These are phyloP conservation scores for Bacterosira constricta DNA, from an alignment of 108 stramenopile genomes.

Conservation along the genomic window DNA sequence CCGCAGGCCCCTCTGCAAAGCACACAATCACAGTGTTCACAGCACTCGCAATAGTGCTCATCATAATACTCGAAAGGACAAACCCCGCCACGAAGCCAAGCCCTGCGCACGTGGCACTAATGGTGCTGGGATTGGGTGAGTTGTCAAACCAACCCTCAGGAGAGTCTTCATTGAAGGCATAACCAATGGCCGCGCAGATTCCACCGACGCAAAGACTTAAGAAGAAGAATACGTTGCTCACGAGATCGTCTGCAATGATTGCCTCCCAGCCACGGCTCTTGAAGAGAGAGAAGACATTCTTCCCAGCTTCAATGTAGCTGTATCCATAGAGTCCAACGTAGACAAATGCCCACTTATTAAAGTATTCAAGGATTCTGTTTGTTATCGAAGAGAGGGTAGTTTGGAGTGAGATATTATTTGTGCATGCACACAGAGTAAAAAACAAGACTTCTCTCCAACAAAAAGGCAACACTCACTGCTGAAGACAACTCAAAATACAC, in stretches of 20 bases:
- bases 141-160: constrained; percentile 20
- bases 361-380: constrained; percentile 67
- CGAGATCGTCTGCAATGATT: constrained; percentile 91
- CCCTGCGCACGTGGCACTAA: constrained; percentile 3
- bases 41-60: constrained; percentile 73
- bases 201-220: constrained; percentile 62
- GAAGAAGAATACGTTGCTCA: constrained; percentile 71
- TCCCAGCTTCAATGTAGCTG: constrained; percentile 81
- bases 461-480: constrained; percentile 30
- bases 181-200: constrained; percentile 39
- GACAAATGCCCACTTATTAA: constrained; percentile 91
- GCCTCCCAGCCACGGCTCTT: constrained; percentile 89
- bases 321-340: constrained; percentile 89
- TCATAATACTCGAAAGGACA: constrained; percentile 63
- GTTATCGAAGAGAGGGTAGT: constrained; percentile 59
- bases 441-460: constrained; percentile 19
- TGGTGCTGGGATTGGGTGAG: not conserved
- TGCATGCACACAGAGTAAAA: not conserved
- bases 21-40: constrained; percentile 90
- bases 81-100: constrained; percentile 78
- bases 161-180: not conserved
- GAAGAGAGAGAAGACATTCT: constrained; percentile 83
- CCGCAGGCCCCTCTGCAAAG: constrained; percentile 84
- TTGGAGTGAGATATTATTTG: constrained; percentile 52
- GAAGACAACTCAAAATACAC: constrained; percentile 67